phyloP scores from a whole-genome alignment of 1,139 yeast species.

The Candida sp. region DNA sequence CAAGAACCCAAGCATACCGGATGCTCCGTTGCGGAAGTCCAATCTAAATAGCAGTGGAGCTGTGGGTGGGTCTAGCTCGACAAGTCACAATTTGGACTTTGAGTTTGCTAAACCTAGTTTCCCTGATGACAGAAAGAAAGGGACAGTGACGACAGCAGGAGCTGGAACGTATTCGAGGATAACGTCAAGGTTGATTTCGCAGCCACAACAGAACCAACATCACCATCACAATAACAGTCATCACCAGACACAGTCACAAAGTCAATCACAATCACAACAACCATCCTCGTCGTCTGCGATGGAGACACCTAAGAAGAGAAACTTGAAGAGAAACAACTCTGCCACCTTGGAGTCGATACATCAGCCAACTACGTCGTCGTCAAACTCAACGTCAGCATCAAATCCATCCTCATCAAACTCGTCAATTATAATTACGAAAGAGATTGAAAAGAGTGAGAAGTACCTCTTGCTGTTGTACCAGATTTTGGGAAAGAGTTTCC shows the following conservation, averaged over 20 bases:
- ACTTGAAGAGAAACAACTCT: conserved; percentile 35
- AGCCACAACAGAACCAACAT: conserved; percentile 30
- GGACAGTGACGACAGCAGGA: conserved; percentile 5
- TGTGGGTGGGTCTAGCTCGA: neutral
- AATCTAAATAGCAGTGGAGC: conserved; percentile 20
- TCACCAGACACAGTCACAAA: neutral
- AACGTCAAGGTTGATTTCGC: conserved; percentile 57
- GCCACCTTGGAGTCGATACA: conserved; percentile 15
- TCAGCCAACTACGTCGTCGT: conserved; percentile 3
- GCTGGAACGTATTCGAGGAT: conserved; percentile 48
- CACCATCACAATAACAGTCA: neutral
- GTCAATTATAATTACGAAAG: conserved; percentile 23
- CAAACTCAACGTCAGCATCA: conserved; percentile 8
- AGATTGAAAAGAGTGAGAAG: conserved; percentile 44
- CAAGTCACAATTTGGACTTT: conserved; percentile 24
- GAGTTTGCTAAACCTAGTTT: conserved; percentile 41
- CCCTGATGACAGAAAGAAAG: conserved; percentile 25
- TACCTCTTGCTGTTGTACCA: conserved; percentile 57
- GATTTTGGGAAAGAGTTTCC: conserved; percentile 66
- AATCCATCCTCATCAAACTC: conserved; percentile 8
- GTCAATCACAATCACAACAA: neutral
- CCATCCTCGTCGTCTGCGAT: neutral
- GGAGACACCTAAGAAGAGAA: conserved; percentile 16
- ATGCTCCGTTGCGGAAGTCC: conserved; percentile 57
- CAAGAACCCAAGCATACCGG: conserved; percentile 46